These are phyloP conservation scores for Dictyostelium capitatum DNA, from an alignment of 78 protist species.

Conservation along the genomic window DNA sequence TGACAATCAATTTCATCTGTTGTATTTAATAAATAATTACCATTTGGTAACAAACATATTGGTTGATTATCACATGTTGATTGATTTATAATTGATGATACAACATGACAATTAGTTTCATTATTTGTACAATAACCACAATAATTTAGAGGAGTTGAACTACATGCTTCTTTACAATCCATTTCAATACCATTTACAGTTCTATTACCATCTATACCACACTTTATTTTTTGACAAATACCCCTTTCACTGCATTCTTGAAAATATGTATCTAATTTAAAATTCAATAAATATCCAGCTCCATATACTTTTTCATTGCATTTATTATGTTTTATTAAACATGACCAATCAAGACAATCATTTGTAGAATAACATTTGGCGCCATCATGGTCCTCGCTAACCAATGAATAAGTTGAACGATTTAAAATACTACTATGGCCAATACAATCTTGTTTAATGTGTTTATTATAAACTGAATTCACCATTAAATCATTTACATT, in stretches of 20 bases:
- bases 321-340: too few relatives aligned
- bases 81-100: neutral
- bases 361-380: neutral
- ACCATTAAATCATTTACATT: neutral
- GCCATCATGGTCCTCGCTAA: too few relatives aligned
- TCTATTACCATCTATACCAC: neutral
- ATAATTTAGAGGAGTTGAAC: neutral
- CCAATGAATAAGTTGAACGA: neutral
- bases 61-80: neutral
- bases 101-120: neutral
- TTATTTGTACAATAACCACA: constrained; percentile 4
- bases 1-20: neutral
- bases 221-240: neutral
- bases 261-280: neutral
- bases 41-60: neutral
- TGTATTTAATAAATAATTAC: neutral
- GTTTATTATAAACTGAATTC: neutral
- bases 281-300: too few relatives aligned
- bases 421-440: neutral
- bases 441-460: neutral
- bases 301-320: too few relatives aligned
- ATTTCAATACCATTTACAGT: neutral
- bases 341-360: neutral
- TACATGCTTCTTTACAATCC: neutral
- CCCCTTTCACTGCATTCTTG: neutral